phyloP scores from a whole-genome alignment of 1,284 basidiomycete genomes.

The Mycosarcoma maydis region DNA sequence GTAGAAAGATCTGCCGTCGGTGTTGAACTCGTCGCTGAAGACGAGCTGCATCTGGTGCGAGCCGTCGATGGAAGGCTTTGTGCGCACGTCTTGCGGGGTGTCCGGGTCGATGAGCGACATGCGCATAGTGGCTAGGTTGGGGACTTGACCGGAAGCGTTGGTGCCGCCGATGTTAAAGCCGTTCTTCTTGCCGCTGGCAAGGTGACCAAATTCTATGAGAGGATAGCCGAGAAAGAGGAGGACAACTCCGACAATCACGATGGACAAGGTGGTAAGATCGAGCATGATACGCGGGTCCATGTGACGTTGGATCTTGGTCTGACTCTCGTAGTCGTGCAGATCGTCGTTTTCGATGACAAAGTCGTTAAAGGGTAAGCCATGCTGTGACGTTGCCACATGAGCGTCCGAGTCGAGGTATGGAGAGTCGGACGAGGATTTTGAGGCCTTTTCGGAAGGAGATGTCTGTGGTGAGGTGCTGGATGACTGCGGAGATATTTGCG shows the following conservation, averaged over 20 bases:
- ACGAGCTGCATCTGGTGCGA: slow-evolving; percentile 60
- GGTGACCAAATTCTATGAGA: slow-evolving; percentile 69
- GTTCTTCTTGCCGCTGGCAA: slow-evolving; percentile 17
- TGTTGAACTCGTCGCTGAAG: slow-evolving; percentile 67
- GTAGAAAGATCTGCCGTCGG: slow-evolving; percentile 70
- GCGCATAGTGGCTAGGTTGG: slow-evolving; percentile 38
- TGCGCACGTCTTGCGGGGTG: slow-evolving; percentile 61
- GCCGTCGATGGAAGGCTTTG: slow-evolving; percentile 69
- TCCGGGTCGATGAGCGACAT: slow-evolving; percentile 66
- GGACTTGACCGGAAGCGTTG: slow-evolving; percentile 56
- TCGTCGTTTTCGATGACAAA: slow-evolving; percentile 53
- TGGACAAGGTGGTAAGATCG: slow-evolving; percentile 63
- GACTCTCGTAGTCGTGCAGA: slow-evolving; percentile 41
- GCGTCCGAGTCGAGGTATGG: slow-evolving; percentile 33
- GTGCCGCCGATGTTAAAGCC: slow-evolving; percentile 54
- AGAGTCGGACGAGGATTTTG: slow-evolving; percentile 14
- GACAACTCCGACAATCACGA: slow-evolving; percentile 70
- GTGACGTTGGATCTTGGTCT: slow-evolving; percentile 21
- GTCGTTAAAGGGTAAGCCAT: slow-evolving; percentile 38
- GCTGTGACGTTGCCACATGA: slow-evolving; percentile 8
- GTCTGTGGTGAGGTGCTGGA: slow-evolving; percentile 18
- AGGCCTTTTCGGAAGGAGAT: slow-evolving; percentile 12
- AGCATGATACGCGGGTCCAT: slow-evolving; percentile 28
- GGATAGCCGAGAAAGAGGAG: slow-evolving; percentile 82
- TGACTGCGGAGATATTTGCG: slow-evolving; percentile 7